Base-by-base conservation (phyloP, 257 asterid genomes). In the Coffea eugenioides region DNA sequence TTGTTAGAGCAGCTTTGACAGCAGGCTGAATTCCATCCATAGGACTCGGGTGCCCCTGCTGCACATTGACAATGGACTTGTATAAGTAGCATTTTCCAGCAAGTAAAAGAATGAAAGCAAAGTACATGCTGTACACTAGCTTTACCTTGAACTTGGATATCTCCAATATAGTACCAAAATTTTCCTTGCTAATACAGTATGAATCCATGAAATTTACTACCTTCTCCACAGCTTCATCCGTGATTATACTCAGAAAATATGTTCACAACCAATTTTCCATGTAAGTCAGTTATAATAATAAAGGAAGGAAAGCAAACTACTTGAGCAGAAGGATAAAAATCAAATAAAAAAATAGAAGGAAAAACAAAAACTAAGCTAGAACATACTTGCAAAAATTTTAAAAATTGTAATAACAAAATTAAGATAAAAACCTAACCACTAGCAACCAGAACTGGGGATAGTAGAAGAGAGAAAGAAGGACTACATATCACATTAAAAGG, bases 161-260 rank as follows among this genome's bases (percentile, higher is more conserved):
- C 94, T 96, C 99, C 80, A 89, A 69, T 11, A 91, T 88, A 43
- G 94, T 91, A 80, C 94, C 97, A 59, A 91, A 91, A 87, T 96
- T 97, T 77, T 91, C 97, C 97, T 90, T 90, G 92, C 88, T 91
- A 78, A 94, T 87, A 74, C 96, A 92, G 90, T 94, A 96, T 13
- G 89, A 64, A 85, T 92, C 97, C 99, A 96, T 96, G 85, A 96
- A 94, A 81, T 90, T 88, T 57, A 96, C 91, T 69, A 92, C 99
- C 73, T 70, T 88, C 83, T 92, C 92, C 78, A 91, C 98, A 69
- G 98, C 98, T 84, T 93, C 97, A 88, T 95, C 99, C 99, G 77
- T 59, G 76, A 79, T 31, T 59, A 82, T 69, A 70, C 41, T 83
- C 66, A 80, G 62, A 36, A 74, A 83, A 76, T 66, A 68, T 77